Evolutionary conservation across 352 stramenopile genomes (phyloP).

Genomic region (Globisporangium emineosum): DNA sequence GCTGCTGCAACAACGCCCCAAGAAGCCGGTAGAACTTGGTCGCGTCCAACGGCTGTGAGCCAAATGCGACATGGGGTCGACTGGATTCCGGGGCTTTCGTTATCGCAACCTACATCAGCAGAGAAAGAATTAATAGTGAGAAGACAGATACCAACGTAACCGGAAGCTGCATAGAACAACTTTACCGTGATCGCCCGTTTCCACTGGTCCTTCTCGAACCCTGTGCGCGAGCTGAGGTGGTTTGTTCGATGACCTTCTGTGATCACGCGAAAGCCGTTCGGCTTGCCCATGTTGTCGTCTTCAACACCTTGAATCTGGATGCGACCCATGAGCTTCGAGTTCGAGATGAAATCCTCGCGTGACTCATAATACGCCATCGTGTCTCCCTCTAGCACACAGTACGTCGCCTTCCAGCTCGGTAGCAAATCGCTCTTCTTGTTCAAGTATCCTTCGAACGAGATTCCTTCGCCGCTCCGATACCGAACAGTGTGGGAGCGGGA

Average conservation of each 20-base stretch:
- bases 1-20: slow-evolving; percentile 57
- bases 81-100: slow-evolving; percentile 41
- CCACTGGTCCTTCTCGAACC: slow-evolving; percentile 83
- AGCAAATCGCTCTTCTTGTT: slow-evolving; percentile 83
- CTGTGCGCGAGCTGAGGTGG: slow-evolving; percentile 70
- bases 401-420: slow-evolving; percentile 62
- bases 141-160: not conserved
- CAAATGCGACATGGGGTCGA: slow-evolving; percentile 59
- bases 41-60: slow-evolving; percentile 63
- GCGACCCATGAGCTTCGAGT: slow-evolving; percentile 70
- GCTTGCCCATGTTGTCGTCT: slow-evolving; percentile 64
- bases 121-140: slow-evolving; percentile 4
- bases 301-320: slow-evolving; percentile 66
- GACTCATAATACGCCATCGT: slow-evolving; percentile 79
- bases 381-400: slow-evolving; percentile 78
- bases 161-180: not conserved
- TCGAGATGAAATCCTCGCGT: slow-evolving; percentile 79
- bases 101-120: slow-evolving; percentile 46
- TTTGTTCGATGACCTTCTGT: slow-evolving; percentile 68
- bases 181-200: slow-evolving; percentile 62
- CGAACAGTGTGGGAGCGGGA: slow-evolving; percentile 60
- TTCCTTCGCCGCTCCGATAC: slow-evolving; percentile 61
- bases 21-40: slow-evolving; percentile 76
- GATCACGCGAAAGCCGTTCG: slow-evolving; percentile 61
- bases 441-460: slow-evolving; percentile 82